Evolutionary conservation across 2,329 filamentous ascomycete species (phyloP).

Genomic region (Colletotrichum sojae): DNA sequence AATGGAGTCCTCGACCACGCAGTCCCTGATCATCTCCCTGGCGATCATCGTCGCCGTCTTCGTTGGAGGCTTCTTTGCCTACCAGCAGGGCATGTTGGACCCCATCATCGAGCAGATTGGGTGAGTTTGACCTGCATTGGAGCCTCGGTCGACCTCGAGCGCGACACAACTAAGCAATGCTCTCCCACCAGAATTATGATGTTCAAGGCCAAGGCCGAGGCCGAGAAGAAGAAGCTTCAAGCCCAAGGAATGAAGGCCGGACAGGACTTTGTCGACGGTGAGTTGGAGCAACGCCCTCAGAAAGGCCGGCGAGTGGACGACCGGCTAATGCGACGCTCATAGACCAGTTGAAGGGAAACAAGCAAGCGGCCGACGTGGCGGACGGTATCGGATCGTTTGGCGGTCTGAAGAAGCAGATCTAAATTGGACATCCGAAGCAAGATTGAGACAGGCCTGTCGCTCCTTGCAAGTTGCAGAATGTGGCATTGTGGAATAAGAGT

Average conservation of each 20-base stretch:
- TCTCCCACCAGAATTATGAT: constrained; percentile 46
- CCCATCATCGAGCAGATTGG: constrained; percentile 55
- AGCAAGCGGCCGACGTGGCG: constrained; percentile 52
- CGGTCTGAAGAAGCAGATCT: constrained; percentile 49
- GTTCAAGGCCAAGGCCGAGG: constrained; percentile 58
- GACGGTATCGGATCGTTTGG: constrained; percentile 47
- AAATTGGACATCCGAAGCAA: background rate
- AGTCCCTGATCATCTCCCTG: constrained; percentile 46
- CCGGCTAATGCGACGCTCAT: background rate
- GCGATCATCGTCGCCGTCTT: constrained; percentile 47
- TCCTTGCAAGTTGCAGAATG: too few species aligned
- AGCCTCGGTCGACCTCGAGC: background rate
- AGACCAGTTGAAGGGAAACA: constrained; percentile 54
- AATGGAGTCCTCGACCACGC: constrained; percentile 38
- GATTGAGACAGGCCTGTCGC: too few species aligned
- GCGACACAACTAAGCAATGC: background rate
- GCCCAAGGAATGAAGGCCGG: constrained; percentile 56
- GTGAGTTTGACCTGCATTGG: constrained; percentile 12
- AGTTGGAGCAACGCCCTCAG: constrained; percentile 23
- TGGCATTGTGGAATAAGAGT: background rate
- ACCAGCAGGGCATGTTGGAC: constrained; percentile 55
- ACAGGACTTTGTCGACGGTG: constrained; percentile 54
- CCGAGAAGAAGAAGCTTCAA: constrained; percentile 56
- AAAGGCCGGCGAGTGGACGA: background rate
- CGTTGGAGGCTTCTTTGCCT: constrained; percentile 51